phyloP scores from a whole-genome alignment of 352 stramenopile genomes.

The Pythium scleroteichum region DNA sequence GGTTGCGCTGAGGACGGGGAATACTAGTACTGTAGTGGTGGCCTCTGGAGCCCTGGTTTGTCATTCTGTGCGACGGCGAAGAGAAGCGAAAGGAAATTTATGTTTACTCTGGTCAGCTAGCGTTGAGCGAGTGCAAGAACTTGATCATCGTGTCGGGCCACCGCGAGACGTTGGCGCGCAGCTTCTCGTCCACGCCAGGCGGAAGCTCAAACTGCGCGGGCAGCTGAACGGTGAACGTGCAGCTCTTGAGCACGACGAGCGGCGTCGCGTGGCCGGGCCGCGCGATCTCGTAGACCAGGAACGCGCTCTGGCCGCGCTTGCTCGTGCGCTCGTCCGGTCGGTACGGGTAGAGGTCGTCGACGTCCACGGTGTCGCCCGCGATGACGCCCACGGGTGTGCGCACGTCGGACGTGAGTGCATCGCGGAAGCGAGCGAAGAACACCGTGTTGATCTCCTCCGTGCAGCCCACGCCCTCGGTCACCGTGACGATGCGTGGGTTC shows the following conservation, averaged over 20 bases:
- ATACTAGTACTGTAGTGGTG: too few species aligned
- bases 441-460: slow-evolving; percentile 21
- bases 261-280: not conserved
- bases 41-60: slow-evolving; percentile 2
- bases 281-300: slow-evolving; percentile 10
- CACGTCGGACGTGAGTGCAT: not conserved
- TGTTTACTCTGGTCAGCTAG: too few species aligned
- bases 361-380: slow-evolving; percentile 44
- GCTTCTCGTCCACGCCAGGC: slow-evolving; percentile 9
- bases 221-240: slow-evolving; percentile 12
- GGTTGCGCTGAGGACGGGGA: too few species aligned
- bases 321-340: slow-evolving; percentile 38
- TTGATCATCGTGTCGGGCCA: slow-evolving; percentile 17
- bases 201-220: slow-evolving; percentile 15
- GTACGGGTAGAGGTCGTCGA: slow-evolving; percentile 55
- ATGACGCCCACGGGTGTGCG: slow-evolving; percentile 31
- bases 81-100: too few species aligned
- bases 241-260: slow-evolving; percentile 27
- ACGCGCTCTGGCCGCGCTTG: slow-evolving; percentile 31
- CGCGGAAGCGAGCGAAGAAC: slow-evolving; percentile 19
- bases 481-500: slow-evolving; percentile 46
- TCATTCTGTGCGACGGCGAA: not conserved
- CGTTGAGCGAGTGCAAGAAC: slow-evolving; percentile 10
- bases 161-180: slow-evolving; percentile 15
- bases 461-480: slow-evolving; percentile 11